Evolutionary conservation across 192 early-diverging fungal genomes (phyloP).

Genomic region (Backusella australiensis): DNA sequence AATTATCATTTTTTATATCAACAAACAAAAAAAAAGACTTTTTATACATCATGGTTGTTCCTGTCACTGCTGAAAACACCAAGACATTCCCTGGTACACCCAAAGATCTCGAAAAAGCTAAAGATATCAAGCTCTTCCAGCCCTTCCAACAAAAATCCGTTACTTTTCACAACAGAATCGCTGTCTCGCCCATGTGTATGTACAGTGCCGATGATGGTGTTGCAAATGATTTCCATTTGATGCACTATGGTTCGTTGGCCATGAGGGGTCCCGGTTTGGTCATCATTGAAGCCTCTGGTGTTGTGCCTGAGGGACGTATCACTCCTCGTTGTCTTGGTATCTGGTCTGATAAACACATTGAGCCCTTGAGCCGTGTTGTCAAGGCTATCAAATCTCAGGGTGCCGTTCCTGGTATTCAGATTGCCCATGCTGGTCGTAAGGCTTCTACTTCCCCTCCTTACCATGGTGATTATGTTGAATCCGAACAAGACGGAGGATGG

Average conservation of each 20-base stretch:
- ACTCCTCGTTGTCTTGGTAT: slow-evolving; percentile 77
- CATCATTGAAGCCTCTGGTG: slow-evolving; percentile 75
- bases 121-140: slow-evolving; percentile 57
- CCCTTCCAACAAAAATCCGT: slow-evolving; percentile 65
- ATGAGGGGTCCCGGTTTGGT: slow-evolving; percentile 75
- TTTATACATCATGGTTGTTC: background rate
- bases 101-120: background rate
- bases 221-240: slow-evolving; percentile 65
- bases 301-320: slow-evolving; percentile 70
- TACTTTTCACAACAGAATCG: slow-evolving; percentile 73
- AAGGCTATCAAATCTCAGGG: slow-evolving; percentile 63
- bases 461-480: slow-evolving; percentile 13
- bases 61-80: background rate
- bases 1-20: too few relatives aligned
- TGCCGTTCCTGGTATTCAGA: slow-evolving; percentile 64
- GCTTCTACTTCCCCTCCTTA: slow-evolving; percentile 20
- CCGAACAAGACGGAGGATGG: slow-evolving; percentile 60
- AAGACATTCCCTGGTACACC: background rate
- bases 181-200: slow-evolving; percentile 83
- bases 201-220: slow-evolving; percentile 68
- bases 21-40: too few relatives aligned
- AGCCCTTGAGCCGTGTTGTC: slow-evolving; percentile 54
- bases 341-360: slow-evolving; percentile 79
- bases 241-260: slow-evolving; percentile 67
- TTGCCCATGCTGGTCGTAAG: slow-evolving; percentile 85